phyloP scores from a whole-genome alignment of 164 flowering plant species.

The Chimonanthus salicifolius region DNA sequence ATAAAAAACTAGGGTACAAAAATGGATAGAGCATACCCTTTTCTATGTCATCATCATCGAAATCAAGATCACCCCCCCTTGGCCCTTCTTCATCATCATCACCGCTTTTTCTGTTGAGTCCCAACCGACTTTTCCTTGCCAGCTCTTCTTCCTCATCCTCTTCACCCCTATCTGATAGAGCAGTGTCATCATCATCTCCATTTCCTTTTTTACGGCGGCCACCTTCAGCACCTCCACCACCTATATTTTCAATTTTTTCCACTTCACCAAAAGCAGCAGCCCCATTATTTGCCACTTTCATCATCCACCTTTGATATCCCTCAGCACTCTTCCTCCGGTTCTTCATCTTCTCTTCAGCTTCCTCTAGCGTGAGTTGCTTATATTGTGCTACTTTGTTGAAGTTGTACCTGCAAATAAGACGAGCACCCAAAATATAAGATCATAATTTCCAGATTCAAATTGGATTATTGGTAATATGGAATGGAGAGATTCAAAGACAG shows the following conservation, averaged over 20 bases:
- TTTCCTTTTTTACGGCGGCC: conserved; percentile 55
- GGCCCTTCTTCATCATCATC: conserved; percentile 93
- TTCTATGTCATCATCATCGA: conserved; percentile 90
- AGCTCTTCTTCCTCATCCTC: conserved; percentile 88
- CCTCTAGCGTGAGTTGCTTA: conserved; percentile 96
- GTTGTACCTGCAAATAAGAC: conserved; percentile 56
- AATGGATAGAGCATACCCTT: conserved; percentile 49
- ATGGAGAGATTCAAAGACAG: not conserved
- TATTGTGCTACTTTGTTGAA: conserved; percentile 97
- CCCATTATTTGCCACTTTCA: conserved; percentile 91
- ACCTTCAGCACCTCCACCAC: conserved; percentile 33
- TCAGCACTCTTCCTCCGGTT: conserved; percentile 84
- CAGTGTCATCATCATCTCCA: conserved; percentile 72
- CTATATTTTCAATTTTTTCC: conserved; percentile 45
- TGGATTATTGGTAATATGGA: not conserved
- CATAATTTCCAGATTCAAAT: not conserved
- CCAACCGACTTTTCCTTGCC: conserved; percentile 69
- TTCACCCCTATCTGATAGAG: conserved; percentile 66
- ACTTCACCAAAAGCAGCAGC: conserved; percentile 89
- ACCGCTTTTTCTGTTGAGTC: conserved; percentile 56
- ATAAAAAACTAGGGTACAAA: not conserved
- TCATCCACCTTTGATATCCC: conserved; percentile 99
- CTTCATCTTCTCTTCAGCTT: conserved; percentile 98
- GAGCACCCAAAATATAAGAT: not conserved
- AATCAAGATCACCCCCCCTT: conserved; percentile 78